Percentiles rank a stretch among this genome's conserved stretches.
phyloP scores from a whole-genome alignment of 2,329 filamentous ascomycete species.

The Phialophora chinensis region DNA sequence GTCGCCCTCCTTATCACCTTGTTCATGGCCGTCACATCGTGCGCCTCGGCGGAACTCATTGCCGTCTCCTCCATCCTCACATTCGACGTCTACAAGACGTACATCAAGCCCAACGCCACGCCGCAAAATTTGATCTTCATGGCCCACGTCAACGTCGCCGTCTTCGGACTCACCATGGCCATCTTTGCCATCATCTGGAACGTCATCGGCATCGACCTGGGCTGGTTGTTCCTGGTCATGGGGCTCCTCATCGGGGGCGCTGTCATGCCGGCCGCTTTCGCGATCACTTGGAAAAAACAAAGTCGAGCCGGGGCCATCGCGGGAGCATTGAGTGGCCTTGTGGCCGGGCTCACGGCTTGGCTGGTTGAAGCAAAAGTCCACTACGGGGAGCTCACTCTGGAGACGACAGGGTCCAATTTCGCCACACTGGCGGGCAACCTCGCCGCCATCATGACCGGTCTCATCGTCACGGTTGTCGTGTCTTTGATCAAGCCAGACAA shows the following conservation, averaged over 20 bases:
- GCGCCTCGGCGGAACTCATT: slow-evolving; percentile 81
- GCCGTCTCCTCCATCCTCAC: slow-evolving; percentile 86
- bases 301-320: slow-evolving; percentile 62
- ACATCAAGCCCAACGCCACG: slow-evolving; percentile 76
- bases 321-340: slow-evolving; percentile 65
- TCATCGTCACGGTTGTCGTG: slow-evolving; percentile 75
- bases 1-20: slow-evolving; percentile 40
- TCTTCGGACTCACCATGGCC: slow-evolving; percentile 56
- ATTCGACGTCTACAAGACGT: slow-evolving; percentile 86
- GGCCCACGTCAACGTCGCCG: slow-evolving; percentile 72
- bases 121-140: slow-evolving; percentile 79
- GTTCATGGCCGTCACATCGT: slow-evolving; percentile 69
- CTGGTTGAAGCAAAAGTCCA: slow-evolving; percentile 74
- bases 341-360: slow-evolving; percentile 74
- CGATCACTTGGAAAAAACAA: slow-evolving; percentile 80
- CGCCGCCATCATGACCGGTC: slow-evolving; percentile 75
- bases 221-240: slow-evolving; percentile 64
- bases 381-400: slow-evolving; percentile 71
- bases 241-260: slow-evolving; percentile 84
- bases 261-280: slow-evolving; percentile 79
- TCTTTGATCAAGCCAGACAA: slow-evolving; percentile 80
- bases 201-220: slow-evolving; percentile 31
- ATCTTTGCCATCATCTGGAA: slow-evolving; percentile 35
- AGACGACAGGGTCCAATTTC: slow-evolving; percentile 76
- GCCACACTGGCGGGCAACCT: slow-evolving; percentile 68